Conservation (phyloP, 495 filamentous ascomycete species). For the Tuber melanosporum region DNA sequence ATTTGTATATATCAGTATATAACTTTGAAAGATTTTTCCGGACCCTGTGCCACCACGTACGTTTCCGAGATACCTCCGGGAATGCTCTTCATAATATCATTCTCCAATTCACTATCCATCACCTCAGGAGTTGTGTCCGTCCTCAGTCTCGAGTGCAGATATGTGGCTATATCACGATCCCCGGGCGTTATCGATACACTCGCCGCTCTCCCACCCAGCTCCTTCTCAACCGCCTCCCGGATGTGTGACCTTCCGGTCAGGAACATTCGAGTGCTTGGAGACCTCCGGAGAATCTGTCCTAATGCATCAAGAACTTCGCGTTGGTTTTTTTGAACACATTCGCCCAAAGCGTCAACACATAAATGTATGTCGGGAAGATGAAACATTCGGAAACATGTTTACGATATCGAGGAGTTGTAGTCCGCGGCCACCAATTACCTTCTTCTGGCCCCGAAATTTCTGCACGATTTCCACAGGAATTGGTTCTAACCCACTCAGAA, state of each 20-base stretch:
- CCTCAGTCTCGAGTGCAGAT: not conserved
- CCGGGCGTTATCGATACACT: not conserved
- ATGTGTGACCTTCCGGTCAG: not conserved
- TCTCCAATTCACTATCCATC: not conserved
- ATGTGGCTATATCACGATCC: not conserved
- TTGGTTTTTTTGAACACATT: not conserved
- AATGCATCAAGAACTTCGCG: not conserved
- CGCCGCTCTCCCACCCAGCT: not conserved
- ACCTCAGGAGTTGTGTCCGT: not conserved
- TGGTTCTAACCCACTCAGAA: not conserved
- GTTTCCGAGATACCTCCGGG: not conserved
- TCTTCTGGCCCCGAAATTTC: not conserved
- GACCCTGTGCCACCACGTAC: not conserved
- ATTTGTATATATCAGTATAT: not conserved
- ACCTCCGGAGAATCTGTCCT: not conserved
- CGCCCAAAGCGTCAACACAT: not conserved
- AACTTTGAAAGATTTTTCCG: not conserved
- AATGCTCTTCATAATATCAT: not conserved
- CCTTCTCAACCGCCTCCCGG: not conserved
- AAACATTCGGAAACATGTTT: not conserved
- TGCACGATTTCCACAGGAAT: not conserved
- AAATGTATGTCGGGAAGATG: not conserved
- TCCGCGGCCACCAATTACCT: not conserved
- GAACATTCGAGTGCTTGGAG: not conserved
- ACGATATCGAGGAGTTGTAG: not conserved